Evolutionary conservation across 352 stramenopile species (phyloP).

Genomic region (Globisporangium mamillatum): DNA sequence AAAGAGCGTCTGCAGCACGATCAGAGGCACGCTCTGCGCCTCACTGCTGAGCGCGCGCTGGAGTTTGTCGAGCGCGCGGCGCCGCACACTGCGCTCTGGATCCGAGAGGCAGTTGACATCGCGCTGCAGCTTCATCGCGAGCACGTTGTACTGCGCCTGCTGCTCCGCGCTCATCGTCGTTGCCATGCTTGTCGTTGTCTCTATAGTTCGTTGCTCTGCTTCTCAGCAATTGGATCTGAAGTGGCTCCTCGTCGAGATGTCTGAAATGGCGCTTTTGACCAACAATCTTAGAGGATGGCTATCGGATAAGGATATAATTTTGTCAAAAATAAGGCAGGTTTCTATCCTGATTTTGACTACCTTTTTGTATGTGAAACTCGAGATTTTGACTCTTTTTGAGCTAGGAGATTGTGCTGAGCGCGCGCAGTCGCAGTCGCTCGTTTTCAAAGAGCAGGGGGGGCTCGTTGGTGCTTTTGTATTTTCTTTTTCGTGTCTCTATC

Average conservation of each 20-base stretch:
- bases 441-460: no score
- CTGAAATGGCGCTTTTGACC: no score
- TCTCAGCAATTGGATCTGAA: background rate
- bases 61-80: conserved; percentile 71
- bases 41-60: conserved; percentile 50
- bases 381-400: no score
- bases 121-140: conserved; percentile 79
- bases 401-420: no score
- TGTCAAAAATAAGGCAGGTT: no score
- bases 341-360: no score
- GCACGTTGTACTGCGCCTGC: conserved; percentile 48
- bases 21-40: conserved; percentile 26
- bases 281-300: no score
- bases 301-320: no score
- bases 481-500: background rate
- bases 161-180: conserved; percentile 44
- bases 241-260: background rate
- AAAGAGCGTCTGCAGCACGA: conserved; percentile 46
- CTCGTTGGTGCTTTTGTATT: background rate
- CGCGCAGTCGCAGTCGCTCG: no score
- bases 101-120: conserved; percentile 81
- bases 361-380: no score
- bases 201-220: background rate
- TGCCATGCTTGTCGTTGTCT: background rate
- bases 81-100: conserved; percentile 64